Base-by-base conservation (phyloP, 192 early-diverging fungal genomes). In the Jimgerdemannia lactiflua region DNA sequence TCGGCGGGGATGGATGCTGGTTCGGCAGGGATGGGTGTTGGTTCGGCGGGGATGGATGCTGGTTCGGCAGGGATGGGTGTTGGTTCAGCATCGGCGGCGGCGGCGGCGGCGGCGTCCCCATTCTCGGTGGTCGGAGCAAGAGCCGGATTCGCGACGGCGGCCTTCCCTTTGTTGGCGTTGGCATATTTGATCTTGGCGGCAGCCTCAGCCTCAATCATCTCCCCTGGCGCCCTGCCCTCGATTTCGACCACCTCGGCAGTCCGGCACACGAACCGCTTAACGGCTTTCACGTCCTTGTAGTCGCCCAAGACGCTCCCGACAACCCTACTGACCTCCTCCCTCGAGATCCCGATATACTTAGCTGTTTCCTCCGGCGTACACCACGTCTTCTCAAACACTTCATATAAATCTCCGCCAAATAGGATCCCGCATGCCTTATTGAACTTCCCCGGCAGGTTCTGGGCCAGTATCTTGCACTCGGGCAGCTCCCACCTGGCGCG, bases 341-440 rank as follows among this genome's bases (percentile, higher is more conserved):
- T 49, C 59, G 59, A 63, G 10, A 64, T 70, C 3, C 66, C 67
- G 0, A 74, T 67, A 39, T 66, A 70, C 42, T 43, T 43, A 8
- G 69, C 43, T 4, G 69, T 42, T 4, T 65, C 69, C 14, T 18
- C 73, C 54, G 67, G 49, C 72, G 73, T 74, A 3, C 59, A 65
- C 3, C 43, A 42, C 42, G 70, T 42, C 41, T 74, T 66, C 6
- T 83, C 80, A 64, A 84, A 74, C 6, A 78, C 70, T 3, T 80
- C 78, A 42, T 76, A 78, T 39, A 71, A 73, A 44, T 87, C 77
- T 8, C 87, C 86, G 14, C 81, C 86, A 70, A 80, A 90, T 4
- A 87, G 8, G 1, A 85, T n/a, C 10, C 75, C 78, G 68, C 89
- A 89, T 2, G 89, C 86, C 54, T 84, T 86, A 64, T 90, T 88